These are phyloP conservation scores for Skeletonema marinoi DNA, from an alignment of 108 stramenopile genomes.

Conservation along the genomic window DNA sequence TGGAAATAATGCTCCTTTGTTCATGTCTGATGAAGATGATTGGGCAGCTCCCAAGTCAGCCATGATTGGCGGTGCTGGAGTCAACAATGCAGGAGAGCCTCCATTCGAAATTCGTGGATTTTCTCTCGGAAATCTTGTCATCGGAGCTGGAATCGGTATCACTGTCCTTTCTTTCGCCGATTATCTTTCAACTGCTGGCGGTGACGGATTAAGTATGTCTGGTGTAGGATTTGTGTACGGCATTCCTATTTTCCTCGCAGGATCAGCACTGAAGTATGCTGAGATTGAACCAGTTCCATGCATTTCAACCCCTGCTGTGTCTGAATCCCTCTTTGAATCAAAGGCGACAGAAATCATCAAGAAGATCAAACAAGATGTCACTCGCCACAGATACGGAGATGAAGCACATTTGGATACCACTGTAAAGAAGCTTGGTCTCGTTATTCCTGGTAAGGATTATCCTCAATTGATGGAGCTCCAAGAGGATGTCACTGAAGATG, in stretches of 20 bases:
- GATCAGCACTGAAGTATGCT: constrained; percentile 95
- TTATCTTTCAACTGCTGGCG: constrained; percentile 85
- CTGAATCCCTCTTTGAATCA: constrained; percentile 72
- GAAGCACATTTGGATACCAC: constrained; percentile 98
- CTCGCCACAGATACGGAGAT: constrained; percentile 97
- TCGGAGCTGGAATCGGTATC: constrained; percentile 73
- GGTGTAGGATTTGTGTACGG: constrained; percentile 98
- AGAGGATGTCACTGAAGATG: constrained; percentile 70
- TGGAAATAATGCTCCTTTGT: neutral
- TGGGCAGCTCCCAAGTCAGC: constrained; percentile 79
- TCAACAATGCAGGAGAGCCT: constrained; percentile 94
- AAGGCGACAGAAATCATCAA: constrained; percentile 91
- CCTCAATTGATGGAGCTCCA: constrained; percentile 92
- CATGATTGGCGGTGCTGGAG: constrained; percentile 94
- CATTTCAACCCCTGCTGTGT: constrained; percentile 53
- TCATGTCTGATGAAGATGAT: constrained; percentile 13
- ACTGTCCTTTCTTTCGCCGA: constrained; percentile 88
- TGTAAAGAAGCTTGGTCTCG: constrained; percentile 93
- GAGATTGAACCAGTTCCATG: constrained; percentile 94
- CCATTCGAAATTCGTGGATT: constrained; percentile 98
- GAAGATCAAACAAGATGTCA: constrained; percentile 95
- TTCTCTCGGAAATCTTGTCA: constrained; percentile 92
- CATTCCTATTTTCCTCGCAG: constrained; percentile 93
- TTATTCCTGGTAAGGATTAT: constrained; percentile 92
- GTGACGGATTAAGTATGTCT: constrained; percentile 82